phyloP scores from a whole-genome alignment of 495 filamentous ascomycete genomes.

The Cetradonia linearis region DNA sequence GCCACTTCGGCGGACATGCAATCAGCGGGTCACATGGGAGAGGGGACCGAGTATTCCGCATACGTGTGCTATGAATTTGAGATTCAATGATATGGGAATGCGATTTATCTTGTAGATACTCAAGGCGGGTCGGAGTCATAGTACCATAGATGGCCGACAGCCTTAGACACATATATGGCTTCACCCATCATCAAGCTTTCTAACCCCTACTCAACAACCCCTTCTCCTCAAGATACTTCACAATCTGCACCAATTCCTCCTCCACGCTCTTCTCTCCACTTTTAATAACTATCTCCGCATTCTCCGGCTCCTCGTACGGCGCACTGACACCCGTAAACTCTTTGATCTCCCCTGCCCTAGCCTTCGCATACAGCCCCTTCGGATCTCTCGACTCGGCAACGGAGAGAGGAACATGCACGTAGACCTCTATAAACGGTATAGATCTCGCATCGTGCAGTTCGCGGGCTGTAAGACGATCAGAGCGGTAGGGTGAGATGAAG shows the following conservation, averaged over 20 bases:
- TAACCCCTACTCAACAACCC: conserved; percentile 37
- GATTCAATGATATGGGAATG: conserved; percentile 32
- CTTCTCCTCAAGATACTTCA: conserved; percentile 62
- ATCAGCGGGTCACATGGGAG: conserved; percentile 52
- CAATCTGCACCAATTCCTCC: conserved; percentile 76
- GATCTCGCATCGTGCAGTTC: conserved; percentile 56
- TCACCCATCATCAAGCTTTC: too few relatives aligned
- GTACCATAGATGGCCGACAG: background rate
- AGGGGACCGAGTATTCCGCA: conserved; percentile 74
- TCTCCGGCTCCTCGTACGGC: conserved; percentile 84
- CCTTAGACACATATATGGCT: too few relatives aligned
- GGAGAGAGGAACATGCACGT: conserved; percentile 75
- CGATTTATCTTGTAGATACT: background rate
- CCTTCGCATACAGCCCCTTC: conserved; percentile 97
- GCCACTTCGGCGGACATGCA: conserved; percentile 68
- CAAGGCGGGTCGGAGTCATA: background rate
- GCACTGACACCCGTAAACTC: conserved; percentile 91
- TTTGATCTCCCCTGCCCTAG: conserved; percentile 81
- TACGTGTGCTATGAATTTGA: conserved; percentile 97
- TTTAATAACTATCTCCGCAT: conserved; percentile 74
- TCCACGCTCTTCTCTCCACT: conserved; percentile 68
- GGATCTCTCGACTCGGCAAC: conserved; percentile 92
- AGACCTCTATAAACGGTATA: conserved; percentile 87
- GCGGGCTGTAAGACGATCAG: conserved; percentile 74
- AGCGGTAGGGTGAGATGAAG: conserved; percentile 91